Conservation (phyloP, 768 basidiomycete genomes). For the Amanita brunnescens region DNA sequence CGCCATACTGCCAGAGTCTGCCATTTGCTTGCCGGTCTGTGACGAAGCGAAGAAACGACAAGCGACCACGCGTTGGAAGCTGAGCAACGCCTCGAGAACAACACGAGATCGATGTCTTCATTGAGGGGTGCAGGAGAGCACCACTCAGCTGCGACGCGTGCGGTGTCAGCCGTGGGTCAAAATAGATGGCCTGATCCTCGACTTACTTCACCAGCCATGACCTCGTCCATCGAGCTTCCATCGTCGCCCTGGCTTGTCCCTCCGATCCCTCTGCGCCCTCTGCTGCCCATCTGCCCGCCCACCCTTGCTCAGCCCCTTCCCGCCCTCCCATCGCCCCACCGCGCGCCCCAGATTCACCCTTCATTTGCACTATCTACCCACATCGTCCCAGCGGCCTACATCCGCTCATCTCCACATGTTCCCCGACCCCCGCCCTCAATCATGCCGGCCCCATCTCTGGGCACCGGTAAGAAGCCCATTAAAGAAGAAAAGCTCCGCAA, state of each 20-base stretch:
- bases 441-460: not conserved
- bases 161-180: no score
- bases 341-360: slow-evolving; percentile 23
- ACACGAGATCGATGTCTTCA: no score
- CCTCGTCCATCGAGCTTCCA: no score
- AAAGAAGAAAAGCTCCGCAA: slow-evolving; percentile 28
- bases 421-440: slow-evolving; percentile 20
- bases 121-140: no score
- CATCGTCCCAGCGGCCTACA: slow-evolving; percentile 43
- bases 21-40: no score
- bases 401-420: slow-evolving; percentile 35
- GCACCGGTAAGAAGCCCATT: slow-evolving; percentile 13
- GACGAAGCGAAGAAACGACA: no score
- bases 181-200: no score
- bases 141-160: no score
- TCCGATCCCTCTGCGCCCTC: slow-evolving; percentile 16
- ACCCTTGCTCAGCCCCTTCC: slow-evolving; percentile 20
- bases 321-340: slow-evolving; percentile 30
- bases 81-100: no score
- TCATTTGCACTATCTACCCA: slow-evolving; percentile 43
- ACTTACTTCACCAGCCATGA: no score
- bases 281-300: slow-evolving; percentile 29
- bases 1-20: no score
- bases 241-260: slow-evolving; percentile 22
- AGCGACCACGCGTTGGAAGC: no score